Percentiles rank a stretch among this genome's conserved stretches.
Conservation (phyloP, 1,284 basidiomycete genomes). For the Trametes versicolor region DNA sequence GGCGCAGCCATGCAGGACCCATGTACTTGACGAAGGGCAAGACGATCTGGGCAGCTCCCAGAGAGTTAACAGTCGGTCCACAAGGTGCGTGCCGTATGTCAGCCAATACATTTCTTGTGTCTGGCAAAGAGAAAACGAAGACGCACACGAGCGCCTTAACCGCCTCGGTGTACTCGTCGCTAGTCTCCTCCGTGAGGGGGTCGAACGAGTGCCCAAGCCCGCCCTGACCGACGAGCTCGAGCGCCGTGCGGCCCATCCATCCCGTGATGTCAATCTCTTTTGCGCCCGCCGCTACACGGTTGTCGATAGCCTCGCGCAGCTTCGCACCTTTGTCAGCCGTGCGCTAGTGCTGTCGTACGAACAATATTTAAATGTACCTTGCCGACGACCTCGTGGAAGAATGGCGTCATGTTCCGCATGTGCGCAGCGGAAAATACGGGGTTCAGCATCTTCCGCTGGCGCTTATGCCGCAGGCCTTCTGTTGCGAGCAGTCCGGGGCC, state of each 20-base stretch:
- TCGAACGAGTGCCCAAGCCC: conserved; percentile 45
- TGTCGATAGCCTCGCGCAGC: conserved; percentile 22
- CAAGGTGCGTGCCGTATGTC: no score
- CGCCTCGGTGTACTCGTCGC: conserved; percentile 34
- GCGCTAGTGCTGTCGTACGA: no score
- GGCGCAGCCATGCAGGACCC: conserved; percentile 12
- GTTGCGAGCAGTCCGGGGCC: conserved; percentile 9
- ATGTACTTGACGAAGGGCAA: conserved; percentile 8
- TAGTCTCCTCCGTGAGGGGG: conserved; percentile 32
- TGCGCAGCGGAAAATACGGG: conserved; percentile 25
- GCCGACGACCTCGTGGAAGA: conserved; percentile 15
- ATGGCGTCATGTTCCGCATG: conserved; percentile 22
- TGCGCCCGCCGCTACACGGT: conserved; percentile 13
- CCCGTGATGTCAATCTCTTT: conserved; percentile 39
- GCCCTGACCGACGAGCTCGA: conserved; percentile 44
- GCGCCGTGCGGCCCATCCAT: conserved; percentile 42
- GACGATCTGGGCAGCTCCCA: not conserved
- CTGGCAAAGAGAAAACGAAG: no score
- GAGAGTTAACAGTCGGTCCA: not conserved
- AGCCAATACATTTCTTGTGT: no score
- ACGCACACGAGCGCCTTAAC: conserved; percentile 37
- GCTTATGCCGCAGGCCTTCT: conserved; percentile 9
- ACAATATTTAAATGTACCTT: conserved; percentile 5
- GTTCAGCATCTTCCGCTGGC: conserved; percentile 28
- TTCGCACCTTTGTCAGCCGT: not conserved